Evolutionary conservation across 1,284 basidiomycete genomes (phyloP).

Genomic region (Apiotrichum porosum): DNA sequence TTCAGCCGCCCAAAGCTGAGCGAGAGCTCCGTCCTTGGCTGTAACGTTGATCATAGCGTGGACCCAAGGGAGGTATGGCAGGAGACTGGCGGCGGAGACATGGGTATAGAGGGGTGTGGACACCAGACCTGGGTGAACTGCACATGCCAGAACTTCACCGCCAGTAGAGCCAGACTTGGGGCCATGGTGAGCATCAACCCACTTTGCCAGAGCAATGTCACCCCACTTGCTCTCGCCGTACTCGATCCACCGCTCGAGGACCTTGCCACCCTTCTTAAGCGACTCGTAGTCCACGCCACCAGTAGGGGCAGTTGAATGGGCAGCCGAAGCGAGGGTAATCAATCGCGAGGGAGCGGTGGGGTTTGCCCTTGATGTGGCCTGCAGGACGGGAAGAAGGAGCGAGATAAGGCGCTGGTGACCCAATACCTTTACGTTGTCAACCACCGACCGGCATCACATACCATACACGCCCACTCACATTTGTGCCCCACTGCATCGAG

Average conservation of each 20-base stretch:
- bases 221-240: conserved; percentile 57
- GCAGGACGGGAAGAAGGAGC: conserved; percentile 54
- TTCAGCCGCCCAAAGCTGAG: conserved; percentile 55
- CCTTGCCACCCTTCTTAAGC: conserved; percentile 20
- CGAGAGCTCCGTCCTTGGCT: conserved; percentile 24
- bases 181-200: conserved; percentile 24
- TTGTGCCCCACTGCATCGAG: conserved; percentile 60
- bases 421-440: conserved; percentile 41
- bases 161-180: conserved; percentile 1
- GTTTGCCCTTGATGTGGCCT: conserved; percentile 30
- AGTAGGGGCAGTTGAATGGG: conserved; percentile 33
- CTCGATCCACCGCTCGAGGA: conserved; percentile 34
- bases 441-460: too few relatives aligned
- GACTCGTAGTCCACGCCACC: conserved; percentile 32
- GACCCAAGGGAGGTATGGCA: background rate
- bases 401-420: conserved; percentile 54
- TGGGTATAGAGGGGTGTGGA: conserved; percentile 34
- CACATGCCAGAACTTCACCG: conserved; percentile 27
- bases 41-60: conserved; percentile 45
- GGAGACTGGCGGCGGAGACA: conserved; percentile 5
- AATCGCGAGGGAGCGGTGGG: conserved; percentile 49
- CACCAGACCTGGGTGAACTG: conserved; percentile 39
- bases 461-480: conserved; percentile 39
- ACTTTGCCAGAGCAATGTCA: conserved; percentile 33
- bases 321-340: conserved; percentile 52